phyloP scores from a whole-genome alignment of 2,329 filamentous ascomycete genomes.

The Stagonosporopsis cucurbitacearum region DNA sequence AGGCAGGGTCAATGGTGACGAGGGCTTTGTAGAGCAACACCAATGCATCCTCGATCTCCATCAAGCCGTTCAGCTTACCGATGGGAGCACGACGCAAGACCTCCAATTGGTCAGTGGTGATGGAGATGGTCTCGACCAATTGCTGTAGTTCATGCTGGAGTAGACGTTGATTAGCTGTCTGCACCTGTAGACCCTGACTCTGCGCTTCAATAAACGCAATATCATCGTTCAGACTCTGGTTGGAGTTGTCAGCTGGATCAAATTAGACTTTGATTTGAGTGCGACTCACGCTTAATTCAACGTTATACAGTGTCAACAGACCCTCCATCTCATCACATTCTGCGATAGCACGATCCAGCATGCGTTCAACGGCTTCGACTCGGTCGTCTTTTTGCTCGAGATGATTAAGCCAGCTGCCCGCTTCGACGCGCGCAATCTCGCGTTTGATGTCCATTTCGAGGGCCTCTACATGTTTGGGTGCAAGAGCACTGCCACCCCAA shows the following conservation, averaged over 20 bases:
- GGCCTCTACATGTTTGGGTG: conserved; percentile 76
- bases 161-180: conserved; percentile 95
- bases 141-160: conserved; percentile 88
- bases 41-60: conserved; percentile 78
- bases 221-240: conserved; percentile 88
- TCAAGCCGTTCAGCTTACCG: conserved; percentile 72
- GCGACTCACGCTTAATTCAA: conserved; percentile 81
- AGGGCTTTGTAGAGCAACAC: conserved; percentile 89
- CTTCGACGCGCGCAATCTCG: conserved; percentile 88
- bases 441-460: conserved; percentile 83
- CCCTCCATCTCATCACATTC: conserved; percentile 98
- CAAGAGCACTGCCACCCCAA: conserved; percentile 81
- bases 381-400: conserved; percentile 86
- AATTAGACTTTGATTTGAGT: too few species aligned
- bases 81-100: conserved; percentile 76
- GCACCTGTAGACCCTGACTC: conserved; percentile 93
- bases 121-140: conserved; percentile 88
- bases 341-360: conserved; percentile 87
- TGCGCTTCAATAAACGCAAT: conserved; percentile 98
- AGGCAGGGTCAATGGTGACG: conserved; percentile 86
- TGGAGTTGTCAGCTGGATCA: conserved; percentile 28
- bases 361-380: conserved; percentile 81
- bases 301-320: conserved; percentile 89
- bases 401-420: conserved; percentile 88
- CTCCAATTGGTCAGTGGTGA: conserved; percentile 76